These are phyloP conservation scores for Lenwebbia sp. DNA, from an alignment of 345 rosid genomes.

Conservation along the genomic window DNA sequence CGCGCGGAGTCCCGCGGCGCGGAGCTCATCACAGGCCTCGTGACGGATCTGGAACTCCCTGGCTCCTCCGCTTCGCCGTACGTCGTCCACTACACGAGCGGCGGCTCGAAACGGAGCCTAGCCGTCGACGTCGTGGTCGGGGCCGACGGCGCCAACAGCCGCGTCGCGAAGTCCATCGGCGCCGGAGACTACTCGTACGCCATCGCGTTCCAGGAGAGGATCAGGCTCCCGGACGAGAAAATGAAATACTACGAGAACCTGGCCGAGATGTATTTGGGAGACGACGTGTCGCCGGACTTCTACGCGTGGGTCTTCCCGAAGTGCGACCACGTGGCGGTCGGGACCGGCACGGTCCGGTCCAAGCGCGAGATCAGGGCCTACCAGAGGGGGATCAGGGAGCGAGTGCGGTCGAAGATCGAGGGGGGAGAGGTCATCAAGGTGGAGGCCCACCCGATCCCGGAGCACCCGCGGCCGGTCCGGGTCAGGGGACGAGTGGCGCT, in stretches of 20 bases:
- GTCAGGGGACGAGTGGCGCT: conserved; percentile 49
- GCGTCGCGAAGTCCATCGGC: conserved; percentile 39
- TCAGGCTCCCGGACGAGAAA: conserved; percentile 45
- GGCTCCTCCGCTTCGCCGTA: conserved; percentile 25
- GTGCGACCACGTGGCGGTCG: conserved; percentile 76
- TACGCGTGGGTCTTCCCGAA: conserved; percentile 74
- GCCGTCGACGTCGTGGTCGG: conserved; percentile 50
- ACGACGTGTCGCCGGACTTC: conserved; percentile 71
- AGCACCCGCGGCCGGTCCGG: conserved; percentile 45
- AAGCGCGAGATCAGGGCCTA: conserved; percentile 30
- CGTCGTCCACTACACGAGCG: conserved; percentile 32
- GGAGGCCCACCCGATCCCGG: conserved; percentile 75
- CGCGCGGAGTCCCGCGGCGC: conserved; percentile 52
- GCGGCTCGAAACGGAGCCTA: conserved; percentile 16
- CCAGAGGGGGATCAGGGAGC: conserved; percentile 35
- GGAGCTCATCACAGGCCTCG: conserved; percentile 31
- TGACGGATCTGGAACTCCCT: conserved; percentile 41
- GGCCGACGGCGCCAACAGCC: conserved; percentile 66
- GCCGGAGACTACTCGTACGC: conserved; percentile 51
- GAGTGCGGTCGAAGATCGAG: conserved; percentile 29
- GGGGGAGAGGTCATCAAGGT: conserved; percentile 56
- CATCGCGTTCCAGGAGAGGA: conserved; percentile 63
- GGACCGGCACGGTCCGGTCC: conserved; percentile 41
- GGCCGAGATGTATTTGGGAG: conserved; percentile 62
- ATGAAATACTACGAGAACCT: conserved; percentile 53